phyloP scores from a whole-genome alignment of 257 asterid species.

The Fraxinus quadrangulata region DNA sequence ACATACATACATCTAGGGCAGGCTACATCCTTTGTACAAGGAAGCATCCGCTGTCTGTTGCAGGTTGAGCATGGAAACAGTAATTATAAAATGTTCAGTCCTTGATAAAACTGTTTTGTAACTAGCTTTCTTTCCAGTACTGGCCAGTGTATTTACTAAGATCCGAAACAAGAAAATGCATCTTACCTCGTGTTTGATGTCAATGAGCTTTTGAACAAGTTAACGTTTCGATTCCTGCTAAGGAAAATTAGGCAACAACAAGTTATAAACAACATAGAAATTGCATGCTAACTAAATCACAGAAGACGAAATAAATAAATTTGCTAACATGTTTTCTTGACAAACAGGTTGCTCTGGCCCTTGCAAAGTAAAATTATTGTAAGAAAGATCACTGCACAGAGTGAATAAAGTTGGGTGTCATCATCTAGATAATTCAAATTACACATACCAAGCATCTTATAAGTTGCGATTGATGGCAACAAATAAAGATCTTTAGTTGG shows the following conservation, averaged over 20 bases:
- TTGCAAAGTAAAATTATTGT: conserved; percentile 83
- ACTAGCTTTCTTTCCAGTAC: conserved; percentile 8
- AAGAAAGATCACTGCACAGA: conserved; percentile 75
- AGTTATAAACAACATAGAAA: conserved; percentile 10
- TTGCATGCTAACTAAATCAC: conserved; percentile 5
- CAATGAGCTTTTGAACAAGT: conserved; percentile 75
- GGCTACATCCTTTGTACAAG: conserved; percentile 40
- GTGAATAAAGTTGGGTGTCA: conserved; percentile 29
- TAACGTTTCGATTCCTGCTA: conserved; percentile 58
- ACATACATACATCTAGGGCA: conserved; percentile 54
- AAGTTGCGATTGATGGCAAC: neutral
- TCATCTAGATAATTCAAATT: conserved; percentile 14
- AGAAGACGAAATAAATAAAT: conserved; percentile 19
- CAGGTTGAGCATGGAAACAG: conserved; percentile 26
- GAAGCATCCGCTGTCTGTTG: conserved; percentile 50
- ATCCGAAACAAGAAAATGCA: conserved; percentile 20
- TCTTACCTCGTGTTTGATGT: conserved; percentile 55
- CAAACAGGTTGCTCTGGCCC: conserved; percentile 69
- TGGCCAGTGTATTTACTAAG: neutral
- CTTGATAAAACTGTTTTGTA: conserved; percentile 1
- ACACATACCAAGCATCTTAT: neutral
- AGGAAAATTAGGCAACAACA: conserved; percentile 20
- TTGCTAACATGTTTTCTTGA: conserved; percentile 54
- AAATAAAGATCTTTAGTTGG: neutral
- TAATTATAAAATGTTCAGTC: conserved; percentile 24